Percentiles rank a stretch among this genome's conserved stretches.
Conservation (phyloP, 768 basidiomycete genomes). For the Leucocoprinus leucothites region DNA sequence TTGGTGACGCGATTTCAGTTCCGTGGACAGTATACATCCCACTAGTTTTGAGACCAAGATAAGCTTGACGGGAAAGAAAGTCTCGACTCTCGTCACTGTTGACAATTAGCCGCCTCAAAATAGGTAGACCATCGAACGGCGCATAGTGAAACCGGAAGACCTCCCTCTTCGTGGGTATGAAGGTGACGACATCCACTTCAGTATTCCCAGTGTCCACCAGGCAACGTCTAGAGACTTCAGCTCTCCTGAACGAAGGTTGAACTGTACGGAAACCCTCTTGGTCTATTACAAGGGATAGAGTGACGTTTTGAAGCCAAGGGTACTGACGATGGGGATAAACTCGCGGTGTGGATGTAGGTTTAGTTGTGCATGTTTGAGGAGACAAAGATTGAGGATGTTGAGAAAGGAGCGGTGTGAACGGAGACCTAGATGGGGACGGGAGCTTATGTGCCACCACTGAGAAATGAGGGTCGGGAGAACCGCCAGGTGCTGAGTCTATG, state of each 20-base stretch:
- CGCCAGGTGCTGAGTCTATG: background rate
- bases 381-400: background rate
- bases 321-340: conserved; percentile 6
- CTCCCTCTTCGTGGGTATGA: conserved; percentile 57
- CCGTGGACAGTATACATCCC: conserved; percentile 78
- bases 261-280: conserved; percentile 79
- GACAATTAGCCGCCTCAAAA: conserved; percentile 66
- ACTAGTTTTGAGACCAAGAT: conserved; percentile 61
- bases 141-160: conserved; percentile 71
- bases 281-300: conserved; percentile 70
- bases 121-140: conserved; percentile 61
- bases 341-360: background rate
- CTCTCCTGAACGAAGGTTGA: conserved; percentile 54
- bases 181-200: conserved; percentile 54
- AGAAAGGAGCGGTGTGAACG: background rate
- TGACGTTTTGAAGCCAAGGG: conserved; percentile 51
- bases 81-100: conserved; percentile 69
- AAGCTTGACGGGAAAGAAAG: conserved; percentile 74
- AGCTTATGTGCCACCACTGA: background rate
- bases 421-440: background rate
- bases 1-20: conserved; percentile 43
- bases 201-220: conserved; percentile 27
- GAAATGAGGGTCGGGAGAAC: background rate
- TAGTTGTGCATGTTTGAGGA: background rate
- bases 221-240: conserved; percentile 40